Evolutionary conservation across 164 flowering plant genomes (phyloP), one percentile per base, ranked within the genome.

Genomic region (Platanus orientalis): DNA sequence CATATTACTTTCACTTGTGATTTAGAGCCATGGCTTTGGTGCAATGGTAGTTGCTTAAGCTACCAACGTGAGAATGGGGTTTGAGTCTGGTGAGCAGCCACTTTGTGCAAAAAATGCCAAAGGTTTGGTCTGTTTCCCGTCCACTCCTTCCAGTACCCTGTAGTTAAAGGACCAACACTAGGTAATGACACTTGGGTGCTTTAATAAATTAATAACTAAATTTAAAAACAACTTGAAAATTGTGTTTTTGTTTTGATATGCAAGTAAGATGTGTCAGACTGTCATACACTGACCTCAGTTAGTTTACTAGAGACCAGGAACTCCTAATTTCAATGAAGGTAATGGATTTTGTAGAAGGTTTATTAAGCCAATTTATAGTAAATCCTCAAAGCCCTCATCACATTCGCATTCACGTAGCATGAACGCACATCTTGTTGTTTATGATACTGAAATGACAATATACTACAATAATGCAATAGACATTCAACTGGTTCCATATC

Each of bases 321-420:
- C 55, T 23, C 45, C 62, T 65, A 10, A 65, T 65, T 20, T 57
- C 69, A 49, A 58, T 57, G 56, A 28, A 58, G 49, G 62, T 49
- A 1, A 62, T 57, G 32, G 62, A 65, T 50, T 65, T 57, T 65
- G 48, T 65, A 10, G 69, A 65, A 48, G 69, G 69, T 16, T 57
- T 25, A 11, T 64, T 0, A 64, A 28, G 30, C 24, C 30, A 64
- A 47, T 25, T 25, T 26, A 32, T 27, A 25, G 30, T 26, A 42
- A 62, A 21, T 1, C 60, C 3, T 32, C 34, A 34, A 27, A 57
- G 32, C 6, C 34, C 40, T 21, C 48, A 6, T 7, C 21, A 17
- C 24, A 10, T 42, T 5, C 25, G 10, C 13, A 23, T 42, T 4
- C 47, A 17, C 16, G 34, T 1, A 39, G 47, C 17, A 17, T 24